Evolutionary conservation across 1,284 basidiomycete species (phyloP).

Genomic region (Serendipita sp.): DNA sequence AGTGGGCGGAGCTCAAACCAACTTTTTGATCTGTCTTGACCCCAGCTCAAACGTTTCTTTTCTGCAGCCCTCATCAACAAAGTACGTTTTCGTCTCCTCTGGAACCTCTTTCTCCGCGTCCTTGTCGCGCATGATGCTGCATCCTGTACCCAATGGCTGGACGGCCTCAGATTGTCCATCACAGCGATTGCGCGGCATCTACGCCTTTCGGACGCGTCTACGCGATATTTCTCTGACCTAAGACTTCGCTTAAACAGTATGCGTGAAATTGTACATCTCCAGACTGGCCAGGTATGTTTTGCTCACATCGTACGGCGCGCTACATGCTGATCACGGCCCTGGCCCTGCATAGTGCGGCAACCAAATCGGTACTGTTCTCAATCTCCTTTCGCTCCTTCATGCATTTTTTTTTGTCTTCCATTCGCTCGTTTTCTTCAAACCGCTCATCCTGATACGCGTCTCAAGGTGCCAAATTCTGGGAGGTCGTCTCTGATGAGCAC

Average conservation of each 20-base stretch:
- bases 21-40: neutral
- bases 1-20: neutral
- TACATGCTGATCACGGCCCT: slow-evolving; percentile 15
- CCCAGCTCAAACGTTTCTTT: slow-evolving; percentile 5
- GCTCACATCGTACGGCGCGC: slow-evolving; percentile 6
- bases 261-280: slow-evolving; percentile 96
- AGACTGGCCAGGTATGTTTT: slow-evolving; percentile 75
- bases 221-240: neutral
- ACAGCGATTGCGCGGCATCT: slow-evolving; percentile 8
- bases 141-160: neutral
- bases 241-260: slow-evolving; percentile 37
- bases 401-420: slow-evolving; percentile 9
- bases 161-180: slow-evolving; percentile 1
- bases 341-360: slow-evolving; percentile 66
- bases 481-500: slow-evolving; percentile 94
- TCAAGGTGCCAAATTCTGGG: slow-evolving; percentile 95
- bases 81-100: neutral
- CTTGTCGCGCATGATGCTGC: neutral
- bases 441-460: neutral
- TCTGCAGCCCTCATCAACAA: neutral
- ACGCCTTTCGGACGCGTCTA: neutral
- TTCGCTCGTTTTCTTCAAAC: neutral
- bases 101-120: neutral
- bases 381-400: slow-evolving; percentile 14
- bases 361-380: slow-evolving; percentile 67